Evolutionary conservation across 2,329 filamentous ascomycete genomes (phyloP), one percentile per base, ranked within the genome.

Genomic region (Hymenoscyphus fraxineus): DNA sequence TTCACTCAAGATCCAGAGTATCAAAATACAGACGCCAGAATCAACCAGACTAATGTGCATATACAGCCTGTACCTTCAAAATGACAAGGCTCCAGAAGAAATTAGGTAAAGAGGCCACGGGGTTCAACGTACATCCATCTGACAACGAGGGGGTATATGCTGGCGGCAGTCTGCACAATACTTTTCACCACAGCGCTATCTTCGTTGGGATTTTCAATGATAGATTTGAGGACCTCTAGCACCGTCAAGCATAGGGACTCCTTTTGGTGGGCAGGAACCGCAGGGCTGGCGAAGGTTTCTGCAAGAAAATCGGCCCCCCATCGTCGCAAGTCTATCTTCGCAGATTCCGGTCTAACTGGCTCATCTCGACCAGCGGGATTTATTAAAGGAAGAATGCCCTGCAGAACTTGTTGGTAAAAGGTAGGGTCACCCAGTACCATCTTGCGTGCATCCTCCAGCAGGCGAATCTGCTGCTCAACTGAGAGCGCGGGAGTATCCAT

Each of bases 231-330:
- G 32, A 89, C 91, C 70, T 92, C 88, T 73, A 99, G 79, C 65
- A 96, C 91, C 66, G 86, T 84, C 65, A 92, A 81, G 70, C 89
- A 88, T 79, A 95, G 82, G 66, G 87, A 88, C 81, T 88, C 92
- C 82, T 98, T 99, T 76, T 91, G 88, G 61, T 88, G 83, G 65
- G 86, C 82, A 22, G 88, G 81, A 72, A 98, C 83, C 27, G 90
- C 87, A n/a, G 96, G 95, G 66, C 92, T 96, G 64, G 95, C 90
- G 79, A 99, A 98, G 2, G 93, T 93, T 80, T 99, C 95, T 64
- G 94, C 93, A 55, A 99, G 82, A 75, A 99, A 99, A 67, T 97
- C 93, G 68, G 93, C 89, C 32, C 94, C 95, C 95, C 95, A 99
- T 89, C 93, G 83, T 78, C 93, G 90, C 73, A 98, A 81, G 78